phyloP scores from a whole-genome alignment of 208 protist genomes.

The Wallacemonas collosoma region DNA sequence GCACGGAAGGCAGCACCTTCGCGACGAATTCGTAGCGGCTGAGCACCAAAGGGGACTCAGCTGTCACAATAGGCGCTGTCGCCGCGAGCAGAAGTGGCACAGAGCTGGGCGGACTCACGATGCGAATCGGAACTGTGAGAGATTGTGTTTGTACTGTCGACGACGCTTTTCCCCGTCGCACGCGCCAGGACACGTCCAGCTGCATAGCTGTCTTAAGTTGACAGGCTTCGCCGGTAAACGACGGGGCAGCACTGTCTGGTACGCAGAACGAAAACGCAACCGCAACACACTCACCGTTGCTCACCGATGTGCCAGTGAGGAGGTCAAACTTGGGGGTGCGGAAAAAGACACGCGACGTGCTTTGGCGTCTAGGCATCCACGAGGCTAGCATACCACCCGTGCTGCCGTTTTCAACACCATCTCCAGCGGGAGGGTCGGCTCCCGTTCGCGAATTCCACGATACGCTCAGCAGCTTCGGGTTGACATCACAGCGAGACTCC shows the following conservation, averaged over 20 bases:
- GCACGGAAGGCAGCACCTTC: not conserved
- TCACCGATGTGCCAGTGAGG: slow-evolving; percentile 13
- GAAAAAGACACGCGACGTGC: not conserved
- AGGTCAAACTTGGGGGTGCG: slow-evolving; percentile 22
- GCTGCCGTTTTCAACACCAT: not conserved
- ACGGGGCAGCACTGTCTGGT: slow-evolving; percentile 51
- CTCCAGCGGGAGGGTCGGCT: not conserved
- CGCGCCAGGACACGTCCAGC: not conserved
- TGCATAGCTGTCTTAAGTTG: not conserved
- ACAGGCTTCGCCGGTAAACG: slow-evolving; percentile 37
- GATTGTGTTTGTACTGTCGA: slow-evolving; percentile 3
- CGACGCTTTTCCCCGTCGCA: slow-evolving; percentile 5
- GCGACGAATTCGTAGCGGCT: not conserved
- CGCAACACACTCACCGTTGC: slow-evolving; percentile 25
- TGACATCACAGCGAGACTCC: slow-evolving; percentile 4
- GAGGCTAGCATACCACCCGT: not conserved
- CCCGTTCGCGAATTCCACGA: not conserved
- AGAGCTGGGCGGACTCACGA: not conserved
- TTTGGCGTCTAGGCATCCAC: not conserved
- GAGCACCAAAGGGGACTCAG: slow-evolving; percentile 2
- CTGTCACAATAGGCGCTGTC: not conserved
- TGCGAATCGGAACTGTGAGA: not conserved
- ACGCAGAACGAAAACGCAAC: slow-evolving; percentile 38
- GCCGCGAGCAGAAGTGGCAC: not conserved
- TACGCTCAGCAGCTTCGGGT: not conserved